Conservation (phyloP, 495 filamentous ascomycete genomes). For the Penicillium taxi region DNA sequence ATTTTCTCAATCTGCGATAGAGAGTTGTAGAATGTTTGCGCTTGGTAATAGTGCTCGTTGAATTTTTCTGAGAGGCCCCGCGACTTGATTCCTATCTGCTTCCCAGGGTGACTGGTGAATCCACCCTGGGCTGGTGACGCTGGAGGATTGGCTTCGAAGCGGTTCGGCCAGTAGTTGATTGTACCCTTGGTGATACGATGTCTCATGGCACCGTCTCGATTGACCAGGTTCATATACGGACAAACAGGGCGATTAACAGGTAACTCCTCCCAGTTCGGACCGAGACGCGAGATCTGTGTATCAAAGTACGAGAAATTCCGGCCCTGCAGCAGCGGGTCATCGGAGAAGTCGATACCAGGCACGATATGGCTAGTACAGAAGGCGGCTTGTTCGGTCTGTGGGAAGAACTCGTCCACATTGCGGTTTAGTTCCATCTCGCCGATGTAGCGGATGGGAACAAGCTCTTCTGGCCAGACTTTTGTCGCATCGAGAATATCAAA, state of each 20-base stretch:
- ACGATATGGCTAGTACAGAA: conserved; percentile 84
- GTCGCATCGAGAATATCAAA: conserved; percentile 91
- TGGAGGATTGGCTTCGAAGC: conserved; percentile 57
- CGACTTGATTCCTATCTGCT: conserved; percentile 58
- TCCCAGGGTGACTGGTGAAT: conserved; percentile 60
- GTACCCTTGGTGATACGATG: conserved; percentile 56
- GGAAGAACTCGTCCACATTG: conserved; percentile 79
- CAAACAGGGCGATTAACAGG: conserved; percentile 76
- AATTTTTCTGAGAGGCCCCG: conserved; percentile 71
- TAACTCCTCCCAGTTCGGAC: conserved; percentile 78
- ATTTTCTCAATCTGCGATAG: conserved; percentile 59
- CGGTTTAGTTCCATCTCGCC: conserved; percentile 77
- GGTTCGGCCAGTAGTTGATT: conserved; percentile 89
- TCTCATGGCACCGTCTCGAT: conserved; percentile 29
- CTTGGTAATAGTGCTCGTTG: conserved; percentile 62
- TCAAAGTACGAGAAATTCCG: conserved; percentile 86
- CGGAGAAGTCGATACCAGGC: conserved; percentile 78
- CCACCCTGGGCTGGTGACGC: conserved; percentile 51
- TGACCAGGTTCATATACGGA: conserved; percentile 50
- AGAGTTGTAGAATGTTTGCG: conserved; percentile 72
- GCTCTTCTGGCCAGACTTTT: conserved; percentile 83
- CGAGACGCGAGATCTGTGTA: conserved; percentile 75
- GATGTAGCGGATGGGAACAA: conserved; percentile 70
- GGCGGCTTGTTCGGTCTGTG: conserved; percentile 71
- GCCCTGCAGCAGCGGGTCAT: conserved; percentile 76